phyloP scores from a whole-genome alignment of 306 rosid species.

The Trifolium subterraneum region DNA sequence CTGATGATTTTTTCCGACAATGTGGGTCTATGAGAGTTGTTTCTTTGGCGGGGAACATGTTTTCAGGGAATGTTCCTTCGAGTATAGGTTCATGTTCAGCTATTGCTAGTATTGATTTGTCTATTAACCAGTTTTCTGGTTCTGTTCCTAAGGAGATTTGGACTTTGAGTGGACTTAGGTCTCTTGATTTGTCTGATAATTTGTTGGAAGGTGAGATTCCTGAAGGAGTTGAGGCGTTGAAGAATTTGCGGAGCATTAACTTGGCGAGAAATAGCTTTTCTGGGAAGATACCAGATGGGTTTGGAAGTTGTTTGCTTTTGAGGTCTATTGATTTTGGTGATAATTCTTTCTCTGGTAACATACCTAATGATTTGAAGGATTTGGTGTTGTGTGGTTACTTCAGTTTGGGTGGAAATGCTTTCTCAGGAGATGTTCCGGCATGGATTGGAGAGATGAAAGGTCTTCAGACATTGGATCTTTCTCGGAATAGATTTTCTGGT shows the following conservation, averaged over 20 bases:
- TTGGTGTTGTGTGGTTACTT: conserved; percentile 69
- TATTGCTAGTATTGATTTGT: conserved; percentile 67
- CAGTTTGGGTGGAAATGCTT: conserved; percentile 60
- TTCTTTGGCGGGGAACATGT: conserved; percentile 70
- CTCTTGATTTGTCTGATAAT: conserved; percentile 79
- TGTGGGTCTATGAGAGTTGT: conserved; percentile 87
- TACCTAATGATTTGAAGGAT: conserved; percentile 71
- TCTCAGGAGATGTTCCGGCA: conserved; percentile 75
- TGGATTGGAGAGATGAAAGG: conserved; percentile 85
- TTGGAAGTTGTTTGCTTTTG: conserved; percentile 88
- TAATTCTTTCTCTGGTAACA: conserved; percentile 67
- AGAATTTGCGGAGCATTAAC: conserved; percentile 69
- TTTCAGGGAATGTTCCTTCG: conserved; percentile 73
- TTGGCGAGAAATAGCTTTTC: conserved; percentile 70
- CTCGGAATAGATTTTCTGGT: conserved; percentile 75
- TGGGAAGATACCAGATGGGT: conserved; percentile 74
- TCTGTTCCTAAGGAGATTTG: conserved; percentile 71
- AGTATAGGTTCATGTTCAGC: conserved; percentile 72
- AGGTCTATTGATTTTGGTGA: conserved; percentile 85
- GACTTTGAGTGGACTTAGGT: conserved; percentile 80
- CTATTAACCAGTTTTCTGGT: conserved; percentile 78
- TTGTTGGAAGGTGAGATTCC: conserved; percentile 76
- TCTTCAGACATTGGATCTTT: conserved; percentile 78
- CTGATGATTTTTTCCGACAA: conserved; percentile 82
- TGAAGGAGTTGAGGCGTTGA: conserved; percentile 56